Evolutionary conservation across 192 early-diverging fungal species (phyloP).

Genomic region (Coemansia sp.): DNA sequence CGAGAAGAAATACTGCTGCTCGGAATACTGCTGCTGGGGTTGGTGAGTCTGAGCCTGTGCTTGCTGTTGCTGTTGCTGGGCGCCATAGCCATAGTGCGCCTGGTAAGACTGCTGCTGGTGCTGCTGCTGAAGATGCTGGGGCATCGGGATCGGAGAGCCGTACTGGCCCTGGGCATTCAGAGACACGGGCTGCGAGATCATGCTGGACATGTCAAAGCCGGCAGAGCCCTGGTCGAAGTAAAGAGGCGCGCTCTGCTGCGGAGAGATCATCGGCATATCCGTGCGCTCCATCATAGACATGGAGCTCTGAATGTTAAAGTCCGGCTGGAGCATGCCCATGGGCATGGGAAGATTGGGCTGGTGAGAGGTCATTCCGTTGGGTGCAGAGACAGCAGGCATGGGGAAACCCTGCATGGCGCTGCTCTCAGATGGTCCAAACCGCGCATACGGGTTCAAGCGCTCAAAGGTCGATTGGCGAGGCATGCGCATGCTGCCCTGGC

Average conservation of each 20-base stretch:
- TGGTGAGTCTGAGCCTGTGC: constrained; percentile 11
- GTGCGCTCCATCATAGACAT: constrained; percentile 22
- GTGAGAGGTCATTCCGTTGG: constrained; percentile 19
- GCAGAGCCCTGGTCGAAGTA: constrained; percentile 29
- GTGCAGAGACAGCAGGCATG: constrained; percentile 17
- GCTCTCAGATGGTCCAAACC: constrained; percentile 12
- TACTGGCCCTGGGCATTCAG: constrained; percentile 26
- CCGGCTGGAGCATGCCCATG: constrained; percentile 22
- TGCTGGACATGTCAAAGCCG: constrained; percentile 16
- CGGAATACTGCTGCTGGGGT: constrained; percentile 9
- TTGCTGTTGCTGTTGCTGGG: constrained; percentile 11
- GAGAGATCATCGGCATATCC: constrained; percentile 20
- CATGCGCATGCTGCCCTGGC: constrained; percentile 23
- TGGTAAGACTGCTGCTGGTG: constrained; percentile 14
- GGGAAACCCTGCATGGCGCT: constrained; percentile 18
- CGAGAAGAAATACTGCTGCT: constrained; percentile 28
- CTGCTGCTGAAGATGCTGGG: constrained; percentile 12
- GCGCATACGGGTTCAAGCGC: constrained; percentile 38
- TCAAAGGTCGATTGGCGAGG: constrained; percentile 30
- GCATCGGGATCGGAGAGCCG: background rate
- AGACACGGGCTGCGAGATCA: constrained; percentile 22
- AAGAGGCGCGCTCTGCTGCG: constrained; percentile 21
- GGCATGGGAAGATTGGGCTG: constrained; percentile 32
- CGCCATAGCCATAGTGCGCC: constrained; percentile 6
- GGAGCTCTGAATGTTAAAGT: constrained; percentile 16